A percentile compares a stretch with the other conserved stretches of the same genome.
Evolutionary conservation across 1,139 yeast genomes (phyloP).

Genomic region (Sugiyamaella grinbergsii): DNA sequence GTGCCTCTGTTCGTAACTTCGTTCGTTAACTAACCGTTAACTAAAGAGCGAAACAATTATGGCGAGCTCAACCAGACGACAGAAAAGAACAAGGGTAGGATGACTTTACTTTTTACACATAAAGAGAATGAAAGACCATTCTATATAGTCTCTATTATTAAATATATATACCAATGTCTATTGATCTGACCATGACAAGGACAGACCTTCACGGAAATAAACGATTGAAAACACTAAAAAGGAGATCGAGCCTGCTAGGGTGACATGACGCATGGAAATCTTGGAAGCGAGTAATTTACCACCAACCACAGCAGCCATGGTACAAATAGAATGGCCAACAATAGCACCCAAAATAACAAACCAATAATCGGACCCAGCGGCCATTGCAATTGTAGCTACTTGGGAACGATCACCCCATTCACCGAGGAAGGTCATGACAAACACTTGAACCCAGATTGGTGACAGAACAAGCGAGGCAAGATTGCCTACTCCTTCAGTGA

Average conservation of each 20-base stretch:
- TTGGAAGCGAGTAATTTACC: conserved; percentile 88
- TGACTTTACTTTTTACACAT: neutral
- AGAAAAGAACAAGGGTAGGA: too few species aligned
- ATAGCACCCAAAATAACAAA: conserved; percentile 86
- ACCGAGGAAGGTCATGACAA: conserved; percentile 93
- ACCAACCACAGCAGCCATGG: conserved; percentile 89
- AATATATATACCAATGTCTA: conserved; percentile 7
- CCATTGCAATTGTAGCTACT: conserved; percentile 97
- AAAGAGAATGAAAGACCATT: neutral
- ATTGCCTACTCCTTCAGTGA: conserved; percentile 48
- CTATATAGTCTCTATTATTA: conserved; percentile 2
- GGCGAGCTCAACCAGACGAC: too few species aligned
- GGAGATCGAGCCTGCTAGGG: conserved; percentile 86
- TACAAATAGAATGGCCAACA: conserved; percentile 87
- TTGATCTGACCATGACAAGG: conserved; percentile 20
- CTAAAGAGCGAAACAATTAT: too few species aligned
- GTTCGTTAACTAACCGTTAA: too few species aligned
- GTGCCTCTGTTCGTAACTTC: too few species aligned
- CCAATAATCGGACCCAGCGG: conserved; percentile 95
- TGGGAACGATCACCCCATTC: conserved; percentile 99
- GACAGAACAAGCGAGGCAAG: conserved; percentile 68
- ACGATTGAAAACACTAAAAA: conserved; percentile 79
- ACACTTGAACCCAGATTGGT: conserved; percentile 93
- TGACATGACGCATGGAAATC: conserved; percentile 88
- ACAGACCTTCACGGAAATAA: conserved; percentile 52